Evolutionary conservation across 371 early-diverging fungal species (phyloP), one percentile per base, ranked within the genome.

Genomic region (Mortierella sp.): DNA sequence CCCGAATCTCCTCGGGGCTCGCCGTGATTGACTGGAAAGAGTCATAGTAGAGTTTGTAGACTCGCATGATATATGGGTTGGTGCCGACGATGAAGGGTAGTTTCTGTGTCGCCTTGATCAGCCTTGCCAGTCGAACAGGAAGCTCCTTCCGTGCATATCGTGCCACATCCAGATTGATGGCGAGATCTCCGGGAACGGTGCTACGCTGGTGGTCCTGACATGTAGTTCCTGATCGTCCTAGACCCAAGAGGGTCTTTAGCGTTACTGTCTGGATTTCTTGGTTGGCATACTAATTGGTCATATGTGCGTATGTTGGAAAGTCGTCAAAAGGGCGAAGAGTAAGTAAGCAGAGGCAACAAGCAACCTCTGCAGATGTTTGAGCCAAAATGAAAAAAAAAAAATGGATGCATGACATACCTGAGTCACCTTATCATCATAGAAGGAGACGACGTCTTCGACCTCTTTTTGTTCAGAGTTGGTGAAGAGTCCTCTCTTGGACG

Each of bases 81-180:
- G 96, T 96, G 59, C 96, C 98, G 37, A 97, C 97, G 76, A 97
- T 97, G 82, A 95, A 97, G 0, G 97, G 98, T 21, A 97, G 89
- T 74, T 92, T 93, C 85, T 97, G 96, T 59, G 97, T 92, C 13
- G 95, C 95, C 86, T 92, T 90, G 26, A 96, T 95, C 55, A 96
- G 91, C 79, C 96, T 82, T 11, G 97, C 97, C 75, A 97, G 78
- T 40, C 97, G 93, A 55, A 93, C 95, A 0, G 97, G 97, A 51
- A 97, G 88, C 81, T 97, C 97, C 19, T 91, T 84, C 48, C 92
- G 92, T n/a, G 96, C 91, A 82, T 95, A 95, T 10, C 89, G 88
- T 9, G 94, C 94, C 71, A 92, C 91, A 24, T 90, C 90, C 53
- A 89, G 89, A 74, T 86, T 86, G 72, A 82, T 76, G 4, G 76